Percentiles rank a stretch among this genome's conserved stretches.
phyloP scores from a whole-genome alignment of 2,329 filamentous ascomycete species.

The Grosmannia serpens region DNA sequence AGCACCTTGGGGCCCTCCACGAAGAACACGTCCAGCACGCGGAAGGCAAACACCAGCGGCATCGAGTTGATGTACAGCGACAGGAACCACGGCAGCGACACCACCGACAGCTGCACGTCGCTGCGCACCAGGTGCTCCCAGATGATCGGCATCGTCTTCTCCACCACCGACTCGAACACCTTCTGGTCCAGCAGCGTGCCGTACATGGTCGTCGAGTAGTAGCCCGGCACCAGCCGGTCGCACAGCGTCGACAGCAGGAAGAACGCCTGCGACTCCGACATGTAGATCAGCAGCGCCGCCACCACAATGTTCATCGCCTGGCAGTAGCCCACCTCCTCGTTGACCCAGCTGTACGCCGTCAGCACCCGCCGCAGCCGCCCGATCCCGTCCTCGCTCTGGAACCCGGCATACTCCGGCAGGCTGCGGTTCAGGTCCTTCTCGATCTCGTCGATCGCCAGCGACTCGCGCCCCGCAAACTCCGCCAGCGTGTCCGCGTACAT shows the following conservation, averaged over 20 bases:
- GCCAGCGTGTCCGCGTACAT: conserved; percentile 74
- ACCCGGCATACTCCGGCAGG: conserved; percentile 92
- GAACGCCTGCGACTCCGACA: conserved; percentile 93
- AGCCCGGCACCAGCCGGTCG: conserved; percentile 85
- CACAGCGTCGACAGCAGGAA: conserved; percentile 86
- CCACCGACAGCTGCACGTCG: conserved; percentile 93
- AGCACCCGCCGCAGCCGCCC: conserved; percentile 78
- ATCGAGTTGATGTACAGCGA: conserved; percentile 99
- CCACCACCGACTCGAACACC: conserved; percentile 95
- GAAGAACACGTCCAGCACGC: conserved; percentile 95
- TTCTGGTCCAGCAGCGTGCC: conserved; percentile 92
- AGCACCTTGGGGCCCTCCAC: conserved; percentile 94
- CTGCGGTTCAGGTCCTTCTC: conserved; percentile 97
- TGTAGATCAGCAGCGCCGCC: conserved; percentile 94
- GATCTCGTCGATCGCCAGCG: conserved; percentile 94
- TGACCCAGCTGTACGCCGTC: conserved; percentile 95
- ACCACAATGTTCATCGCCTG: conserved; percentile 99
- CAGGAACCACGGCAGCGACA: conserved; percentile 94
- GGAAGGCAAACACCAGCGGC: conserved; percentile 94
- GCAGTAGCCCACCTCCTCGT: conserved; percentile 92
- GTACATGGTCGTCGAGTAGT: conserved; percentile 99
- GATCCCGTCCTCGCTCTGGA: conserved; percentile 93
- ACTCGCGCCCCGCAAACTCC: conserved; percentile 76
- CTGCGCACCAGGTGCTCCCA: conserved; percentile 98
- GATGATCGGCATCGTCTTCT: conserved; percentile 95